Evolutionary conservation across 2,329 filamentous ascomycete species (phyloP).

Genomic region (Colletotrichum shisoi): DNA sequence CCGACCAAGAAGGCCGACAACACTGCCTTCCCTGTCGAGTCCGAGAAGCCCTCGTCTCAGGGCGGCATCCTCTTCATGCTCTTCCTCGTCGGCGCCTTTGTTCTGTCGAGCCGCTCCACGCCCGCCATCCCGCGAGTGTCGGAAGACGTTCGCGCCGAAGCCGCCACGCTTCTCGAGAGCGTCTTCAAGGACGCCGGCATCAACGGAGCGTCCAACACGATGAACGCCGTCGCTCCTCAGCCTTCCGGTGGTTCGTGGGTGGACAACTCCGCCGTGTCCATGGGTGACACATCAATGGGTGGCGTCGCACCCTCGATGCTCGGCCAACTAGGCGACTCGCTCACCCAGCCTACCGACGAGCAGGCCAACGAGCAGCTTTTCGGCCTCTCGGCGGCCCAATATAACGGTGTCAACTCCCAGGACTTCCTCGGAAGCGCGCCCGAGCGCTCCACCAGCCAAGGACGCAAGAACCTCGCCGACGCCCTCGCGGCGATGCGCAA

Average conservation of each 20-base stretch:
- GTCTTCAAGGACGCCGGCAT: slow-evolving; percentile 83
- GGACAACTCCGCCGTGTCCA: slow-evolving; percentile 50
- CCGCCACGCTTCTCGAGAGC: slow-evolving; percentile 78
- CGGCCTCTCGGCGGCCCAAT: slow-evolving; percentile 83
- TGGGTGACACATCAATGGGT: slow-evolving; percentile 56
- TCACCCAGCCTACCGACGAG: slow-evolving; percentile 79
- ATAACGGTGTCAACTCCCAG: slow-evolving; percentile 81
- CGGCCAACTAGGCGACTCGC: slow-evolving; percentile 70
- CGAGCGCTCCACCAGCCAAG: slow-evolving; percentile 65
- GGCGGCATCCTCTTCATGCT: slow-evolving; percentile 91
- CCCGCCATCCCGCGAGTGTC: slow-evolving; percentile 79
- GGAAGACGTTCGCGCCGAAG: slow-evolving; percentile 80
- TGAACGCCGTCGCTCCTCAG: slow-evolving; percentile 59
- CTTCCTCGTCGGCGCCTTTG: slow-evolving; percentile 93
- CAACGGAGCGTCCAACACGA: slow-evolving; percentile 53
- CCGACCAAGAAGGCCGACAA: slow-evolving; percentile 63
- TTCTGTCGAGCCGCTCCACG: slow-evolving; percentile 83
- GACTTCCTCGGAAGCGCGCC: slow-evolving; percentile 71
- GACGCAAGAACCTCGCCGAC: slow-evolving; percentile 79
- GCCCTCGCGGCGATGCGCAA: slow-evolving; percentile 81
- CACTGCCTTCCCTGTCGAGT: slow-evolving; percentile 54
- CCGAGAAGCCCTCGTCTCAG: slow-evolving; percentile 74
- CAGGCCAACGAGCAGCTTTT: slow-evolving; percentile 91
- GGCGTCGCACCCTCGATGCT: slow-evolving; percentile 67
- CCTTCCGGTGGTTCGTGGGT: slow-evolving; percentile 62